Base-by-base conservation (phyloP, 805 yeast genomes). In the Saturnispora gosingensis region DNA sequence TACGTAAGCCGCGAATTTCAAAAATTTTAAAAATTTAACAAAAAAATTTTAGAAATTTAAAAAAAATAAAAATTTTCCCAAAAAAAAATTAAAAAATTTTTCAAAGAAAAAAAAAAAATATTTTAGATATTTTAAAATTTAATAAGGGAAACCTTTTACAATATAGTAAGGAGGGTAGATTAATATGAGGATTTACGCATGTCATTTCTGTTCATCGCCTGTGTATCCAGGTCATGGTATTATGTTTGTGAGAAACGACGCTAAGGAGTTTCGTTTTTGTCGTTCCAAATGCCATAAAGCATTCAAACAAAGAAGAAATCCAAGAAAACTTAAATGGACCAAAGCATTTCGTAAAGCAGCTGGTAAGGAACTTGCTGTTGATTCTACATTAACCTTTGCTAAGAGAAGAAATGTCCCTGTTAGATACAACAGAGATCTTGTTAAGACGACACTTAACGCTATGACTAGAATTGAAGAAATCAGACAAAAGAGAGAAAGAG, bases 261-360 rank as follows among this genome's bases (percentile, higher is more conserved):
- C 98, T 58, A 93, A 93, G 67, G 98, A 89, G 71, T 93, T 93
- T 70, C 78, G 96, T 63, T 93, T 93, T 74, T 93, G 99, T 60
- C 88, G 97, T 67, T 89, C 98, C 55, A 93, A 93, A 69, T 93
- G 99, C 74, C 99, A 93, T 73, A 88, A 90, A 68, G 85, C 89
- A 51, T 93, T 93, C 82, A 93, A 93, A 69, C 95, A 89, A 75
- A 89, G 96, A 77, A 84, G 99, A 72, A 93, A 93, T 75, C 99
- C 99, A 61, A 84, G 99, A 74, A 93, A 93, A 72, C 82, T 90
- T 71, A 86, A 80, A 72, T 93, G 99, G 99, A 93, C 99, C 52
- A 93, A 93, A 71, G 98, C 99, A 1, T 93, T 93, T 79, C 82
- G 99, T 74, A 93, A 93, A 70, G 95, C 98, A 56, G 98, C 98